These are phyloP conservation scores for Podaxis sp. DNA, from an alignment of 768 basidiomycete genomes.

Conservation along the genomic window DNA sequence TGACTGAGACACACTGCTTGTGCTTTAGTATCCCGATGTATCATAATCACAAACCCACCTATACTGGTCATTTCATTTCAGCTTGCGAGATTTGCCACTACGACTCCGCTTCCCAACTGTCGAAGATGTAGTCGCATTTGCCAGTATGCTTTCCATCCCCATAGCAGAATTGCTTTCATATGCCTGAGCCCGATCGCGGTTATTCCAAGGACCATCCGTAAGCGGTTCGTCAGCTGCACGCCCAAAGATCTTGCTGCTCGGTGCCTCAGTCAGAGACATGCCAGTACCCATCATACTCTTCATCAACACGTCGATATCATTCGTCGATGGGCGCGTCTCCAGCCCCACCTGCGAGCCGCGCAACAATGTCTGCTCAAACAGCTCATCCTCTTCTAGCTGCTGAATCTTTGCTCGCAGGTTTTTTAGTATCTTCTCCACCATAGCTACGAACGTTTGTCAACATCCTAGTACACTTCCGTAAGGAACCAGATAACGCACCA, in stretches of 20 bases:
- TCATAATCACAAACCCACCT: neutral
- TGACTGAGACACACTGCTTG: neutral
- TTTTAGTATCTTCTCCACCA: slow-evolving; percentile 35
- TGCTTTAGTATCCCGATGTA: neutral
- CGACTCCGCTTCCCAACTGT: slow-evolving; percentile 8
- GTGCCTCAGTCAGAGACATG: slow-evolving; percentile 21
- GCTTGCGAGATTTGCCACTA: slow-evolving; percentile 8
- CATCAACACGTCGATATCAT: slow-evolving; percentile 51
- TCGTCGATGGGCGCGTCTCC: slow-evolving; percentile 42
- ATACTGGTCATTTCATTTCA: neutral
- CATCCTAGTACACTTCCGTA: neutral
- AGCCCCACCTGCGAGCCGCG: slow-evolving; percentile 46
- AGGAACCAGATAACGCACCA: slow-evolving; percentile 28
- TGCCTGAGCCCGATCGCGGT: neutral
- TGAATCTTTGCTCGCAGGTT: slow-evolving; percentile 37
- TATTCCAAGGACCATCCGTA: slow-evolving; percentile 12
- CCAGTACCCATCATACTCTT: slow-evolving; percentile 49
- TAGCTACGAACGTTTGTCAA: slow-evolving; percentile 7
- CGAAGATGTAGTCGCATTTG: slow-evolving; percentile 1
- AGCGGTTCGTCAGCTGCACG: slow-evolving; percentile 3
- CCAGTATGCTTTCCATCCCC: neutral
- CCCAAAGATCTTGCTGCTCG: slow-evolving; percentile 13
- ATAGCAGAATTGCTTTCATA: neutral
- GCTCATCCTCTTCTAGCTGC: slow-evolving; percentile 45
- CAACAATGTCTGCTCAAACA: slow-evolving; percentile 47